phyloP scores from a whole-genome alignment of 805 yeast genomes.

The Candida maesae region DNA sequence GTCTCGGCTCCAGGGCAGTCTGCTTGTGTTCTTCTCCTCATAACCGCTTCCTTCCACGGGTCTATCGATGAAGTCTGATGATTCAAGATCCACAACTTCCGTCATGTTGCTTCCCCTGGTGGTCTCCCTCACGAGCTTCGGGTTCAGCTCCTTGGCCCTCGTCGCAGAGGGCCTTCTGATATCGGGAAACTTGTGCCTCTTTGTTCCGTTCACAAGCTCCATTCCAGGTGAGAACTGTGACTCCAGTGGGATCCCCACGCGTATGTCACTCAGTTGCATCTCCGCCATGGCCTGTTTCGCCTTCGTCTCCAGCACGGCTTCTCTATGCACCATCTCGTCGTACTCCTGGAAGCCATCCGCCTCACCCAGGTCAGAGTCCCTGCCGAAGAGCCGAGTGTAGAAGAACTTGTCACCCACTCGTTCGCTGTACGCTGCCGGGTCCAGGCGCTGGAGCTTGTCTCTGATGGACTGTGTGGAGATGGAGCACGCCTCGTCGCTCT shows the following conservation, averaged over 20 bases:
- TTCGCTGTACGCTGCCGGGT: constrained; percentile 1
- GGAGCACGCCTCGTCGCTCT: constrained; percentile 10
- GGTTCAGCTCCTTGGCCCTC: constrained; percentile 8
- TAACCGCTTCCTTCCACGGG: neutral
- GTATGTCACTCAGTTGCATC: constrained; percentile 17
- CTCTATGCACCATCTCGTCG: constrained; percentile 32
- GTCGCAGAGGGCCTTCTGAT: constrained; percentile 8
- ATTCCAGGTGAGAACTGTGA: constrained; percentile 25
- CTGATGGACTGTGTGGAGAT: constrained; percentile 8
- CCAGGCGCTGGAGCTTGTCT: constrained; percentile 4
- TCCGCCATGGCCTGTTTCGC: constrained; percentile 19
- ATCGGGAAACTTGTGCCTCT: constrained; percentile 8
- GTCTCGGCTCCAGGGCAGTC: neutral
- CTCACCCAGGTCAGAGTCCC: constrained; percentile 5
- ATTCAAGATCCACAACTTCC: constrained; percentile 23
- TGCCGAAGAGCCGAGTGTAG: constrained; percentile 23
- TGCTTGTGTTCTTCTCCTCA: neutral
- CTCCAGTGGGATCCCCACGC: constrained; percentile 23
- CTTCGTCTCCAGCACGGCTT: constrained; percentile 29
- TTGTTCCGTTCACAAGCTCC: constrained; percentile 11
- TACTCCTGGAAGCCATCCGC: constrained; percentile 32
- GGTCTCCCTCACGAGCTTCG: constrained; percentile 13
- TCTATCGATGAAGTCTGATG: constrained; percentile 12
- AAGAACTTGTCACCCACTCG: constrained; percentile 28
- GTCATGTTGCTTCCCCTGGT: constrained; percentile 23